Conservation (phyloP, 371 early-diverging fungal species). For the Mortierella sp. region DNA sequence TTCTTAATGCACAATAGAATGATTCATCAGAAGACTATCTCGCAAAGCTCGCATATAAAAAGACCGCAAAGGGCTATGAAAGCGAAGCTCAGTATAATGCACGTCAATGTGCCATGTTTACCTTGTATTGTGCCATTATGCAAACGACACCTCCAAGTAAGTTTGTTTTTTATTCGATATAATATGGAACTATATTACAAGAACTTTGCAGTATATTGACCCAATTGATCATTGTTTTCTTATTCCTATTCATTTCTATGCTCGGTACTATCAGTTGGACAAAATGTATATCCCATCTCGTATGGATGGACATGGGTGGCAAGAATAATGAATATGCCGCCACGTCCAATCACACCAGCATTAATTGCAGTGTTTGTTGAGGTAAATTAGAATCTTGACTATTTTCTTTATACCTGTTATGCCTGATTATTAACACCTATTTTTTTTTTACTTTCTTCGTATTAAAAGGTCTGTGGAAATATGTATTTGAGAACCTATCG, state of each 20-base stretch:
- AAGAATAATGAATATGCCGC: slow-evolving; percentile 80
- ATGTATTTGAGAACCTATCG: slow-evolving; percentile 29
- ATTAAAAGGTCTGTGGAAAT: slow-evolving; percentile 42
- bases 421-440: background rate
- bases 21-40: slow-evolving; percentile 57
- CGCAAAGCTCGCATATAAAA: slow-evolving; percentile 65
- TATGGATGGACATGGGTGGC: slow-evolving; percentile 89
- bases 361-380: slow-evolving; percentile 77
- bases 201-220: background rate
- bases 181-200: too few species aligned
- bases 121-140: slow-evolving; percentile 82
- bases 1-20: slow-evolving; percentile 51
- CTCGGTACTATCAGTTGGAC: slow-evolving; percentile 49
- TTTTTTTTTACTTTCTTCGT: background rate
- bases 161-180: background rate
- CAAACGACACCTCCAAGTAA: slow-evolving; percentile 69
- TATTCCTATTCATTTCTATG: slow-evolving; percentile 11
- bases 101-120: slow-evolving; percentile 79
- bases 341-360: slow-evolving; percentile 78
- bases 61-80: slow-evolving; percentile 68
- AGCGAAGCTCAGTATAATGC: slow-evolving; percentile 72
- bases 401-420: too few species aligned
- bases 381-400: slow-evolving; percentile 20
- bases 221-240: background rate
- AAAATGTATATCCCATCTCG: slow-evolving; percentile 69